Evolutionary conservation across 1,284 basidiomycete genomes (phyloP).

Genomic region (Ceratobasidium sp.): DNA sequence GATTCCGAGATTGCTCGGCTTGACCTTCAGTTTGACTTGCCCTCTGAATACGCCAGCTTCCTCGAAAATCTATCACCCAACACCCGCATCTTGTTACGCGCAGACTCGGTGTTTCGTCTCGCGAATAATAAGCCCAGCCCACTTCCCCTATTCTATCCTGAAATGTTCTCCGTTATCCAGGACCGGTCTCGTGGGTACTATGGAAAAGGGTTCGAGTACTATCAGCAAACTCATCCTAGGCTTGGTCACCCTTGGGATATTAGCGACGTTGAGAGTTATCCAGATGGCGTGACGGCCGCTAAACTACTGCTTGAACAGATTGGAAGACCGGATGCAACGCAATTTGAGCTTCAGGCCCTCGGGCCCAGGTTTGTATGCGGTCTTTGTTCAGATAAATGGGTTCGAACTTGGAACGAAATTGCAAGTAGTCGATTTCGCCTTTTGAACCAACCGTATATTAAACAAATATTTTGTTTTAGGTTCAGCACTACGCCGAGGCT

Average conservation of each 20-base stretch:
- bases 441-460: background rate
- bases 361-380: constrained; percentile 4
- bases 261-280: background rate
- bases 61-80: background rate
- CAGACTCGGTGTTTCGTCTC: background rate
- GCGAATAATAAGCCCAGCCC: background rate
- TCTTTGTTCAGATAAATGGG: background rate
- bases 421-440: background rate
- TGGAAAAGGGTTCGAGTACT: background rate
- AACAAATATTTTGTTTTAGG: background rate
- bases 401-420: constrained; percentile 1
- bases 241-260: background rate
- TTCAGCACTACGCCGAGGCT: constrained; percentile 1
- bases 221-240: background rate
- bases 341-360: constrained; percentile 3
- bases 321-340: background rate
- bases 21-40: background rate
- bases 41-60: background rate
- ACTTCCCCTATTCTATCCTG: constrained; percentile 1
- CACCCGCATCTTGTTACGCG: background rate
- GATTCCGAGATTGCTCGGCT: background rate
- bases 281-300: background rate
- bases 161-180: background rate
- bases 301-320: background rate
- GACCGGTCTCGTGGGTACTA: background rate